phyloP scores from a whole-genome alignment of 495 filamentous ascomycete species.

The Podospora sp. region DNA sequence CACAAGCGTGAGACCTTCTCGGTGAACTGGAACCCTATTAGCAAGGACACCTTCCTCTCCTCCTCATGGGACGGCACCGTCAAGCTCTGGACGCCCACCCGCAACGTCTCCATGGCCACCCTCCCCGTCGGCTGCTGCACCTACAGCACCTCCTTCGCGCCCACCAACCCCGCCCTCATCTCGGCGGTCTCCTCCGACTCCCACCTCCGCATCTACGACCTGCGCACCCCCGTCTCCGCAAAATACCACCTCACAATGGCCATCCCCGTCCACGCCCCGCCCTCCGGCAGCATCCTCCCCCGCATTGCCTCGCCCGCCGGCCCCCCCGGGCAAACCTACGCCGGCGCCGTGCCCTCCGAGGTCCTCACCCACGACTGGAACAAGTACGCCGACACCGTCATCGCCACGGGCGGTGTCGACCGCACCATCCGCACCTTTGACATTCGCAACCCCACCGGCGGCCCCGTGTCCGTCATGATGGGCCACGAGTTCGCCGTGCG shows the following conservation, averaged over 20 bases:
- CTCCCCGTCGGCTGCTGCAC: conserved; percentile 89
- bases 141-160: conserved; percentile 81
- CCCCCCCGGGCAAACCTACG: conserved; percentile 32
- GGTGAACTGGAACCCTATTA: conserved; percentile 85
- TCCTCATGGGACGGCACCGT: conserved; percentile 93
- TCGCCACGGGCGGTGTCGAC: conserved; percentile 92
- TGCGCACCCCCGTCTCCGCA: conserved; percentile 76
- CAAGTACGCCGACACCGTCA: conserved; percentile 81
- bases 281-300: conserved; percentile 42
- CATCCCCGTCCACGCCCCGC: conserved; percentile 72
- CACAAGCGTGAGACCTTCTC: conserved; percentile 91
- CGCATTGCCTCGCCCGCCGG: conserved; percentile 28
- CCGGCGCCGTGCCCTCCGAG: conserved; percentile 58
- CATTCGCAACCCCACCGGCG: conserved; percentile 69
- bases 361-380: conserved; percentile 98
- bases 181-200: conserved; percentile 84
- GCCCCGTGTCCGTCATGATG: conserved; percentile 67
- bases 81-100: conserved; percentile 84
- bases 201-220: conserved; percentile 84
- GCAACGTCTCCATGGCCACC: conserved; percentile 71
- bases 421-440: conserved; percentile 84
- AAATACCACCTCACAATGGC: conserved; percentile 78
- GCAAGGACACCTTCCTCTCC: conserved; percentile 88
- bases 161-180: conserved; percentile 75
- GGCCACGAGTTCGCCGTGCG: conserved; percentile 93